Conservation (phyloP, 176 grass and related monocot genomes). For the Stipa capillata region DNA sequence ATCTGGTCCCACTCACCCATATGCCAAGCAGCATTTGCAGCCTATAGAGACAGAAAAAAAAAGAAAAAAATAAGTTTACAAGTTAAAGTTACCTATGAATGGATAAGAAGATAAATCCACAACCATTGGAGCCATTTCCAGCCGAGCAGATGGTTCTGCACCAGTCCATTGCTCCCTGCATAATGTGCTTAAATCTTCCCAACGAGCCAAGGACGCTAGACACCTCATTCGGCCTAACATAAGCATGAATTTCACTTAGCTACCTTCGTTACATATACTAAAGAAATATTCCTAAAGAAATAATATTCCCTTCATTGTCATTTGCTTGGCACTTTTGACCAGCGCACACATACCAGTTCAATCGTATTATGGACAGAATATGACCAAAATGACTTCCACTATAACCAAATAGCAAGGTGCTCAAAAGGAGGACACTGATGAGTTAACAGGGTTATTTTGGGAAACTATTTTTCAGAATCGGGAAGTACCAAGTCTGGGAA, state of each 20-base stretch:
- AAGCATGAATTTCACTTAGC: constrained; percentile 20
- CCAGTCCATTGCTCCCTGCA: constrained; percentile 98
- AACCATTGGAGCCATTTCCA: constrained; percentile 99
- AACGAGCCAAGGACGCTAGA: constrained; percentile 85
- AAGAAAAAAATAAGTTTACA: neutral
- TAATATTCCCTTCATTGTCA: neutral
- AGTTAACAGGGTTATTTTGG: neutral
- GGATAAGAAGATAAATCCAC: constrained; percentile 7
- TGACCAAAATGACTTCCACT: neutral
- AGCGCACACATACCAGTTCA: neutral
- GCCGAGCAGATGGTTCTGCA: constrained; percentile 77
- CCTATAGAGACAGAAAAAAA: constrained; percentile 35
- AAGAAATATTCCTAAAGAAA: neutral
- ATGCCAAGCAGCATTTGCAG: constrained; percentile 95
- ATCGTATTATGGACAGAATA: neutral
- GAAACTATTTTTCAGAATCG: neutral
- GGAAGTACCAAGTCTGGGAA: neutral
- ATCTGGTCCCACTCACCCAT: constrained; percentile 99
- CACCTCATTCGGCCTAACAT: constrained; percentile 87
- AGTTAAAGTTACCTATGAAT: neutral
- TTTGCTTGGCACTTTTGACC: neutral
- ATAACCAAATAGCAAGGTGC: neutral
- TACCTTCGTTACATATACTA: neutral
- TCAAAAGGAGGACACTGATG: neutral
- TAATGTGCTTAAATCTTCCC: constrained; percentile 84